These are phyloP conservation scores for Calonectria fujianensis DNA, from an alignment of 2,329 filamentous ascomycete genomes.

Conservation along the genomic window DNA sequence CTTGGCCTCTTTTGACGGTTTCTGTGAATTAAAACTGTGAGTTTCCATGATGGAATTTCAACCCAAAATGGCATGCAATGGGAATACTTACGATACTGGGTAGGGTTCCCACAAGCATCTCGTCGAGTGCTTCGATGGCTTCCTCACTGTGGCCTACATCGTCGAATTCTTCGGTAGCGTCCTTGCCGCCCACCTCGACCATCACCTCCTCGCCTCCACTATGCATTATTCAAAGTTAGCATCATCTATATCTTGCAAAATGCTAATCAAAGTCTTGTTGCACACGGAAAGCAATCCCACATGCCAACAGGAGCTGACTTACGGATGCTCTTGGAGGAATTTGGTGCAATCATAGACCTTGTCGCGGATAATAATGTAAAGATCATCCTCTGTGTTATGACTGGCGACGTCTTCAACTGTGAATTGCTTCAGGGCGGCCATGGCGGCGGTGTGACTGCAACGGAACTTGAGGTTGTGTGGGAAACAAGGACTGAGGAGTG, in stretches of 20 bases:
- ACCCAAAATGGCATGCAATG: not conserved
- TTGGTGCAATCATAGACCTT: conserved; percentile 34
- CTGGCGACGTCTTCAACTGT: not conserved
- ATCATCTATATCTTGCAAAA: not conserved
- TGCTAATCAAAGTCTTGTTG: not conserved
- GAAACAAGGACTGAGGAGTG: not conserved
- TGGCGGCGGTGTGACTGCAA: not conserved
- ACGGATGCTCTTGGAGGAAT: conserved; percentile 32
- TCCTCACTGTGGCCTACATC: conserved; percentile 28
- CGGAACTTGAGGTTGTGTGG: not conserved
- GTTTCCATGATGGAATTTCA: not conserved
- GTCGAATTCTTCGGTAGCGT: conserved; percentile 26
- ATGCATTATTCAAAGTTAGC: not conserved
- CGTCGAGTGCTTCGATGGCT: conserved; percentile 9
- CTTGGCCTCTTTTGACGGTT: not conserved
- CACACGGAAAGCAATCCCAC: not conserved
- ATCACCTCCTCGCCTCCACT: conserved; percentile 25
- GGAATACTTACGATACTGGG: not conserved
- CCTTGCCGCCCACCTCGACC: conserved; percentile 13
- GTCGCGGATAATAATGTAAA: conserved; percentile 19
- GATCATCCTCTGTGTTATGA: not conserved
- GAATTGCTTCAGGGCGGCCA: not conserved
- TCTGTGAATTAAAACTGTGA: not conserved
- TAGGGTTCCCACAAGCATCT: not conserved
- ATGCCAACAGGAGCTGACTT: not conserved